Evolutionary conservation across 768 basidiomycete genomes (phyloP).

Genomic region (Hortiboletus flavorubellus): DNA sequence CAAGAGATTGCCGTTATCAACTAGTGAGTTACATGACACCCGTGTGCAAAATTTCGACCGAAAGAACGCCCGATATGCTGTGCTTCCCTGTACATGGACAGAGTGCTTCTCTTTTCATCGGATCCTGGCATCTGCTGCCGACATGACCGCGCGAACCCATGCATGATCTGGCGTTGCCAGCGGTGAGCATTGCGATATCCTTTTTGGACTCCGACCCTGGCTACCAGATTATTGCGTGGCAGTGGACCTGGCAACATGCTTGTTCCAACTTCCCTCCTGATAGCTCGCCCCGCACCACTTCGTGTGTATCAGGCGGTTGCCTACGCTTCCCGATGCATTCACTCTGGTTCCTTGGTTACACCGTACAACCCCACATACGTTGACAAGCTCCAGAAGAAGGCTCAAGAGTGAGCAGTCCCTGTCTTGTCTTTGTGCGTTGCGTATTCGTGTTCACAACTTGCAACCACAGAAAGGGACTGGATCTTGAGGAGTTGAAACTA

Average conservation of each 20-base stretch:
- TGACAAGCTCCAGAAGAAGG: slow-evolving; percentile 61
- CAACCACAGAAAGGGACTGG: slow-evolving; percentile 42
- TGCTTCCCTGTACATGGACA: too few species aligned
- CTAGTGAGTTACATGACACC: too few species aligned
- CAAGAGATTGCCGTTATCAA: too few species aligned
- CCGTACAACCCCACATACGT: slow-evolving; percentile 55
- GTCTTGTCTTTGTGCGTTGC: slow-evolving; percentile 5
- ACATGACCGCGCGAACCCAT: too few species aligned
- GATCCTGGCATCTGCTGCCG: too few species aligned
- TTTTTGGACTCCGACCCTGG: too few species aligned
- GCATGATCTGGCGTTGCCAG: too few species aligned
- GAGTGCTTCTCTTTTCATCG: too few species aligned
- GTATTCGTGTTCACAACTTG: slow-evolving; percentile 2
- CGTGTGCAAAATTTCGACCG: background rate
- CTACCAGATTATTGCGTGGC: background rate
- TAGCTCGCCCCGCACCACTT: slow-evolving; percentile 1
- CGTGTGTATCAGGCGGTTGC: background rate
- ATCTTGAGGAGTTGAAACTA: slow-evolving; percentile 33
- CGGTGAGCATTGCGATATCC: too few species aligned
- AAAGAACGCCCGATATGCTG: background rate
- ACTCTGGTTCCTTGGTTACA: slow-evolving; percentile 3
- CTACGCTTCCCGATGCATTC: slow-evolving; percentile 12
- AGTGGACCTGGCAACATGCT: too few species aligned
- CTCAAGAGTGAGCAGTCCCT: slow-evolving; percentile 54
- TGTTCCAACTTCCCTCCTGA: background rate